These are phyloP conservation scores for Penicillium verrucosum DNA, from an alignment of 2,329 filamentous ascomycete genomes.

Conservation along the genomic window DNA sequence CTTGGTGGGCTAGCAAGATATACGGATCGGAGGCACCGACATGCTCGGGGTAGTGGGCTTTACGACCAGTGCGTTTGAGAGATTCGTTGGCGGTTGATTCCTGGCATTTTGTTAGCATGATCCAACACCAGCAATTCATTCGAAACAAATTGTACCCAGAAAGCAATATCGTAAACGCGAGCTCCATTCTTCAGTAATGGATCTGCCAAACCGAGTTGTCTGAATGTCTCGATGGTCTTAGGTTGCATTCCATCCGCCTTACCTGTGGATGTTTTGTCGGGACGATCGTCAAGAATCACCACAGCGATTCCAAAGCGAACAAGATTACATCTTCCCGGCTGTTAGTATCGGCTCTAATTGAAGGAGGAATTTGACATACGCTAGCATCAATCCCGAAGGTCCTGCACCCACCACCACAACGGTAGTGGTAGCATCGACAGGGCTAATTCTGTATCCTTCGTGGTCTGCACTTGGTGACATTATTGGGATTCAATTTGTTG, in stretches of 20 bases:
- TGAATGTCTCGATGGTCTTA: slow-evolving; percentile 74
- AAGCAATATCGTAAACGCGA: slow-evolving; percentile 70
- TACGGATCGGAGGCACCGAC: slow-evolving; percentile 55
- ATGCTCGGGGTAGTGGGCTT: slow-evolving; percentile 62
- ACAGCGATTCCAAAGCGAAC: slow-evolving; percentile 64
- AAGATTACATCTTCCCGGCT: slow-evolving; percentile 50
- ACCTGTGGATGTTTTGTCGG: slow-evolving; percentile 65
- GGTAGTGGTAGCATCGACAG: slow-evolving; percentile 21
- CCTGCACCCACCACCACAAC: slow-evolving; percentile 44
- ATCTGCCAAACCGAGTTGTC: slow-evolving; percentile 70
- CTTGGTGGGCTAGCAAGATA: slow-evolving; percentile 62
- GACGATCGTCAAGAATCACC: slow-evolving; percentile 65
- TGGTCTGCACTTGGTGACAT: slow-evolving; percentile 31
- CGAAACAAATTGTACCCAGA: slow-evolving; percentile 53
- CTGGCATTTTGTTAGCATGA: slow-evolving; percentile 11
- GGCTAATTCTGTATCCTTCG: slow-evolving; percentile 24
- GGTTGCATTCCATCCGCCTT: slow-evolving; percentile 71
- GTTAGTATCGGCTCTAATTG: slow-evolving; percentile 18
- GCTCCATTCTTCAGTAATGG: slow-evolving; percentile 64
- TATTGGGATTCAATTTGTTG: neutral
- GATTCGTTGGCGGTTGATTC: slow-evolving; percentile 46
- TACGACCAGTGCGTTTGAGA: slow-evolving; percentile 60
- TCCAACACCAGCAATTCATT: neutral
- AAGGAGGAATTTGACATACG: slow-evolving; percentile 26
- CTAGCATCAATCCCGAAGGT: slow-evolving; percentile 46